These are phyloP conservation scores for Tephrocybe sp. DNA, from an alignment of 768 basidiomycete species.

Conservation along the genomic window DNA sequence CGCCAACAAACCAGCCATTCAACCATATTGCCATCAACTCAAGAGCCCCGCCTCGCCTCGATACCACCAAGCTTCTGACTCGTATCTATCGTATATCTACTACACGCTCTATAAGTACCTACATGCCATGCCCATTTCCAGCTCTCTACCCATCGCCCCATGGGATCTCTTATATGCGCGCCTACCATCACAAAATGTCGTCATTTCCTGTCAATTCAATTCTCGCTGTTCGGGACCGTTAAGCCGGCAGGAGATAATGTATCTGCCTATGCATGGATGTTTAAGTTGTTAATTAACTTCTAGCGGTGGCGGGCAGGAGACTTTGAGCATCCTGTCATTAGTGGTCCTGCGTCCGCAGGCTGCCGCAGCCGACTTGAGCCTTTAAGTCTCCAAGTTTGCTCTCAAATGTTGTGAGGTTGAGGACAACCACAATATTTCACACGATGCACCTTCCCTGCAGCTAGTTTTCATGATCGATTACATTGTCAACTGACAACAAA, in stretches of 20 bases:
- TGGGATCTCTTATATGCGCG: conserved; percentile 5
- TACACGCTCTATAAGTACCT: conserved; percentile 34
- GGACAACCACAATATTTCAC: too few relatives aligned
- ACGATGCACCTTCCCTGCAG: not conserved
- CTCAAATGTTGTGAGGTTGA: too few relatives aligned
- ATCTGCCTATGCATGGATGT: not conserved
- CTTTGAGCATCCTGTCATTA: not conserved
- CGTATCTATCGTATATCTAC: conserved; percentile 47
- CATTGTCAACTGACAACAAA: too few relatives aligned
- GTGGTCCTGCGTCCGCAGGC: too few relatives aligned
- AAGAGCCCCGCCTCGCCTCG: conserved; percentile 18
- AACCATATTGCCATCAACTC: not conserved
- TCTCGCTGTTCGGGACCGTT: conserved; percentile 1
- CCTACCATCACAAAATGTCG: not conserved
- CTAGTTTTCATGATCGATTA: not conserved
- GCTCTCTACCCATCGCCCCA: conserved; percentile 5
- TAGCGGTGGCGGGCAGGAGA: not conserved
- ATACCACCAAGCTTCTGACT: conserved; percentile 20
- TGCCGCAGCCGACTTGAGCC: too few relatives aligned
- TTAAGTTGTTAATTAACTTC: not conserved
- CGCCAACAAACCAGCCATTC: not conserved
- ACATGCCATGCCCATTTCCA: conserved; percentile 31
- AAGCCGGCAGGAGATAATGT: not conserved
- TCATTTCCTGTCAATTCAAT: conserved; percentile 1
- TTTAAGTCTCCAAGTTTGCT: too few relatives aligned